Conservation (phyloP, 768 basidiomycete species). For the Cyclocybe aegerita region DNA sequence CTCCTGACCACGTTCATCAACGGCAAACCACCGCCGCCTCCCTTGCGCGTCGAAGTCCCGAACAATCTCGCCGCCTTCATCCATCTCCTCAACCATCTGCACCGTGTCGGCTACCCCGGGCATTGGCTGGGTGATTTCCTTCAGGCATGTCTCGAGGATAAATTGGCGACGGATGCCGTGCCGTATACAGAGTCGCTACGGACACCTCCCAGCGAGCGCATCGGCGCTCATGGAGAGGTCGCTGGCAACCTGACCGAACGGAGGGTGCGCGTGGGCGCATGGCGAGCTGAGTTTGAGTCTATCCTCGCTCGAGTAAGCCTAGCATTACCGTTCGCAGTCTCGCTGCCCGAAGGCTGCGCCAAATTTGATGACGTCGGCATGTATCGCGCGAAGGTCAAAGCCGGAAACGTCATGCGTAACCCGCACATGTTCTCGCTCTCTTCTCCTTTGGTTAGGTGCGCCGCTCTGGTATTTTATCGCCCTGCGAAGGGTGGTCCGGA, state of each 20-base stretch:
- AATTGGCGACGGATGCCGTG: constrained; percentile 11
- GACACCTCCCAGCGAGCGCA: too few relatives aligned
- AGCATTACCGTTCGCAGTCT: constrained; percentile 17
- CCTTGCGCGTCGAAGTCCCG: constrained; percentile 16
- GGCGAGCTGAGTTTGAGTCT: constrained; percentile 15
- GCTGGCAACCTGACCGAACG: background rate
- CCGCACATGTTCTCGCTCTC: background rate
- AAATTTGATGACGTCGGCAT: constrained; percentile 1
- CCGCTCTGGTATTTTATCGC: constrained; percentile 16
- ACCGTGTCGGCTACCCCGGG: constrained; percentile 15
- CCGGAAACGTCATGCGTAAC: too few relatives aligned
- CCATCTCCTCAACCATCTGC: constrained; percentile 13
- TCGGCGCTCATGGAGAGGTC: too few relatives aligned
- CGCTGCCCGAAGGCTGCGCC: constrained; percentile 5
- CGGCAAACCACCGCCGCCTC: constrained; percentile 7
- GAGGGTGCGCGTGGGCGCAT: constrained; percentile 15
- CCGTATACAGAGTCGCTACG: too few relatives aligned
- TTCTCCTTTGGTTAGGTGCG: background rate
- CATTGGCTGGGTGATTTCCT: constrained; percentile 23
- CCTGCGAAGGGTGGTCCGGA: background rate
- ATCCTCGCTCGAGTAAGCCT: constrained; percentile 8
- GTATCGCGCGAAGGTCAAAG: constrained; percentile 2
- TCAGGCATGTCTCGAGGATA: constrained; percentile 15
- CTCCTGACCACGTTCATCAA: constrained; percentile 16
- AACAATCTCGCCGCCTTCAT: constrained; percentile 16